A percentile compares a stretch with the other conserved stretches of the same genome.
These are phyloP conservation scores for Cutaneotrichosporon curvatum DNA, from an alignment of 1,284 basidiomycete species.

Conservation along the genomic window DNA sequence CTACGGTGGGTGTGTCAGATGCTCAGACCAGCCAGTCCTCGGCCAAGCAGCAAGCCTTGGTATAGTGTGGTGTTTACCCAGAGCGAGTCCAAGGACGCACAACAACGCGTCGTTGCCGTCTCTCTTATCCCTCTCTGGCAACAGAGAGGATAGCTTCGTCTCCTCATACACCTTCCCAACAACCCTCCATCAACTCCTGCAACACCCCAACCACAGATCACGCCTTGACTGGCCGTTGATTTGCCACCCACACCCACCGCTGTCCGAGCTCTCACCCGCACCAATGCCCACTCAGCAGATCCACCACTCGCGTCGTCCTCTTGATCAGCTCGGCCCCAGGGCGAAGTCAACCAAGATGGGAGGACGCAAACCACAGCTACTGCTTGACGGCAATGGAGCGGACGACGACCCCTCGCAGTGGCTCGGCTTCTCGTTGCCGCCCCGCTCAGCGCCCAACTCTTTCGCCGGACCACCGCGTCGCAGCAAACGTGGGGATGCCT, in stretches of 20 bases:
- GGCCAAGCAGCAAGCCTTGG: too few relatives aligned
- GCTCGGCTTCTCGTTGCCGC: constrained; percentile 76
- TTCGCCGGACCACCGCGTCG: constrained; percentile 53
- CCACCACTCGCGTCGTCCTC: constrained; percentile 7
- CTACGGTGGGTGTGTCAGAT: too few relatives aligned
- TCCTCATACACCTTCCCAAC: too few relatives aligned
- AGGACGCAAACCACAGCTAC: constrained; percentile 25
- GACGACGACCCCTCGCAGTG: constrained; percentile 34
- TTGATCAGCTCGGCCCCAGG: constrained; percentile 1
- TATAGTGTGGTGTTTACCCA: too few relatives aligned
- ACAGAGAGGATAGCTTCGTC: neutral
- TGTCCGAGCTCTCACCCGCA: neutral
- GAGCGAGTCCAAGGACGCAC: neutral
- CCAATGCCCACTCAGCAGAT: constrained; percentile 3
- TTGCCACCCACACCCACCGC: constrained; percentile 1
- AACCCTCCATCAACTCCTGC: too few relatives aligned
- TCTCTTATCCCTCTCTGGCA: neutral
- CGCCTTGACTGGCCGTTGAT: neutral
- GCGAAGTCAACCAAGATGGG: constrained; percentile 5
- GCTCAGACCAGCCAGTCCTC: too few relatives aligned
- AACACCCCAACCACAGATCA: too few relatives aligned
- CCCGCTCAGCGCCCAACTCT: constrained; percentile 53
- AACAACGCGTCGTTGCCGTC: neutral
- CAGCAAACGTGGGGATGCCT: constrained; percentile 58
- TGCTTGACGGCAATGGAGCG: constrained; percentile 14